These are phyloP conservation scores for Oidiodendron maius DNA, from an alignment of 495 filamentous ascomycete species.

Conservation along the genomic window DNA sequence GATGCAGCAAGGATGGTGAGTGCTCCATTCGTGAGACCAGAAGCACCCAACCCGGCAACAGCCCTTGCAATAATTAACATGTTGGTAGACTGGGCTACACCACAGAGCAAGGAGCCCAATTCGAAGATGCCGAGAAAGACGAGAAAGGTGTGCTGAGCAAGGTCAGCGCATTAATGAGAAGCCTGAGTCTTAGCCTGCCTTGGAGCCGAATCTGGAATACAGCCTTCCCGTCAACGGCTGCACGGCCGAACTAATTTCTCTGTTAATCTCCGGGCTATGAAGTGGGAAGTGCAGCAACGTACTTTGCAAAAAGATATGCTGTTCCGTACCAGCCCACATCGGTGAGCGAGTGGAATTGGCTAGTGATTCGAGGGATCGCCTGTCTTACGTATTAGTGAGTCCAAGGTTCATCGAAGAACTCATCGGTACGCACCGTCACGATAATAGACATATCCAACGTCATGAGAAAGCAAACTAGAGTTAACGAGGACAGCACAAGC, in stretches of 20 bases:
- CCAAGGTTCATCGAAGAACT: not conserved
- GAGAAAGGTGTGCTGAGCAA: constrained; percentile 34
- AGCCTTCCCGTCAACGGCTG: constrained; percentile 40
- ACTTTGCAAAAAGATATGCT: constrained; percentile 36
- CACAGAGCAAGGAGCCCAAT: constrained; percentile 48
- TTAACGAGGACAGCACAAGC: constrained; percentile 20
- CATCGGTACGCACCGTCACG: constrained; percentile 21
- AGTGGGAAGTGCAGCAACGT: constrained; percentile 14
- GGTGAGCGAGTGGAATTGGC: constrained; percentile 32
- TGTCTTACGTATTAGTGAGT: not conserved
- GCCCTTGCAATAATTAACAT: constrained; percentile 49
- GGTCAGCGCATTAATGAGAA: not conserved
- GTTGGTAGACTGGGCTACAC: constrained; percentile 37
- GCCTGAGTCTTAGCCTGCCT: constrained; percentile 17
- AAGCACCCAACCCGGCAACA: constrained; percentile 43
- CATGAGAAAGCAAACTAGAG: constrained; percentile 37
- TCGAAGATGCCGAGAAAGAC: constrained; percentile 39
- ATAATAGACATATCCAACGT: constrained; percentile 45
- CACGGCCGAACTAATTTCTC: constrained; percentile 28
- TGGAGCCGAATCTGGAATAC: constrained; percentile 37
- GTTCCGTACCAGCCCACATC: constrained; percentile 47
- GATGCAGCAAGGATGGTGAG: constrained; percentile 43
- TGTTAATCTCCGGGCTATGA: not conserved
- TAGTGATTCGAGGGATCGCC: constrained; percentile 37
- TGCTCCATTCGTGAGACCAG: constrained; percentile 44